phyloP scores from a whole-genome alignment of 257 asterid species.

The Anisodus tanguticus region DNA sequence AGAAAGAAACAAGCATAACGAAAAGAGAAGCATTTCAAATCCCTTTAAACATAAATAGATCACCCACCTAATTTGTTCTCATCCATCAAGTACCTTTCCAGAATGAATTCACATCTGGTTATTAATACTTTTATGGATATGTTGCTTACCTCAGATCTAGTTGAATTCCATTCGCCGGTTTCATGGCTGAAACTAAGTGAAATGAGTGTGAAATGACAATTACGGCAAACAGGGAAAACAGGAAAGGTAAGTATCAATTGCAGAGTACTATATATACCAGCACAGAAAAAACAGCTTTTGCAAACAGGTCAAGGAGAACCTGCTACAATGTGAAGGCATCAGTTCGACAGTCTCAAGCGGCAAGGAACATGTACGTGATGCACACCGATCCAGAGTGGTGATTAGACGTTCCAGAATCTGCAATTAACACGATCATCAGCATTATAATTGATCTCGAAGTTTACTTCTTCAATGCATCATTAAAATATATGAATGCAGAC shows the following conservation, averaged over 20 bases:
- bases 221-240: slow-evolving; percentile 27
- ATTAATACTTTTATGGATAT: slow-evolving; percentile 58
- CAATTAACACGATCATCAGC: slow-evolving; percentile 24
- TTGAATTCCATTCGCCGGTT: slow-evolving; percentile 57
- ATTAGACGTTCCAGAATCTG: slow-evolving; percentile 80
- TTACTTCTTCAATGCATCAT: neutral
- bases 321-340: slow-evolving; percentile 98
- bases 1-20: slow-evolving; percentile 20
- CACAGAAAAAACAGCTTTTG: slow-evolving; percentile 85
- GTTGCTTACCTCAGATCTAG: slow-evolving; percentile 78
- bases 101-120: slow-evolving; percentile 85
- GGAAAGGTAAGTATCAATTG: neutral
- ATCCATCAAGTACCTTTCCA: slow-evolving; percentile 77
- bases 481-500: neutral
- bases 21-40: slow-evolving; percentile 17
- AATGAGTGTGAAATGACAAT: slow-evolving; percentile 37
- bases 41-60: neutral
- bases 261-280: slow-evolving; percentile 53
- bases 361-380: slow-evolving; percentile 91
- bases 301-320: slow-evolving; percentile 92
- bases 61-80: slow-evolving; percentile 78
- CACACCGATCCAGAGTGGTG: slow-evolving; percentile 92
- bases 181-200: slow-evolving; percentile 60
- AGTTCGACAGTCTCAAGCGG: slow-evolving; percentile 94
- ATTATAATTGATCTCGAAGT: neutral